phyloP scores from a whole-genome alignment of 495 filamentous ascomycete species.

The Penicillium canescens region DNA sequence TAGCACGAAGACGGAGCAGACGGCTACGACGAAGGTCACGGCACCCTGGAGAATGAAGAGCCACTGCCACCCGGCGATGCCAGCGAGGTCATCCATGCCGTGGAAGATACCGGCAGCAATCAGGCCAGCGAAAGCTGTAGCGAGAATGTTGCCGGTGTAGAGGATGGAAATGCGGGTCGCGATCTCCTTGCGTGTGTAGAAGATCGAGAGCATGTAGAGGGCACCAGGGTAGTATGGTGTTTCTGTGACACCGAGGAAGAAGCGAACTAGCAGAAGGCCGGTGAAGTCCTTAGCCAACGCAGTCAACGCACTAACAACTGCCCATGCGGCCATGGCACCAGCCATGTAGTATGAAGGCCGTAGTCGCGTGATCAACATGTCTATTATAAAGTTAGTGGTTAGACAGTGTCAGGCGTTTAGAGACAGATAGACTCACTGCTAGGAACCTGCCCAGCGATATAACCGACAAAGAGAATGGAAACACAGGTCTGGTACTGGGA shows the following conservation, averaged over 20 bases:
- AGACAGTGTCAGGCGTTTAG: background rate
- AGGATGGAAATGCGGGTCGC: slow-evolving; percentile 45
- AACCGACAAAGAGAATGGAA: slow-evolving; percentile 55
- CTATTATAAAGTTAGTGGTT: slow-evolving; percentile 42
- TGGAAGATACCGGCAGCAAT: slow-evolving; percentile 38
- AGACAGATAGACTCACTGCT: slow-evolving; percentile 28
- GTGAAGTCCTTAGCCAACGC: slow-evolving; percentile 42
- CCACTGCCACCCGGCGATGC: slow-evolving; percentile 79
- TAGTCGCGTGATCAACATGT: slow-evolving; percentile 50
- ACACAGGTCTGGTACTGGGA: slow-evolving; percentile 53
- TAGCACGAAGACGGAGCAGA: slow-evolving; percentile 70
- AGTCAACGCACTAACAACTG: slow-evolving; percentile 43
- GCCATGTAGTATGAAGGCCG: slow-evolving; percentile 26
- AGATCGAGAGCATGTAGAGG: slow-evolving; percentile 44
- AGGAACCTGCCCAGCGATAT: slow-evolving; percentile 20
- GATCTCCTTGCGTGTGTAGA: slow-evolving; percentile 49
- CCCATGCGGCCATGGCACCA: slow-evolving; percentile 48
- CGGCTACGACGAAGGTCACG: slow-evolving; percentile 62
- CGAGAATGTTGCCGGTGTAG: slow-evolving; percentile 41
- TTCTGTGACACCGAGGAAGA: slow-evolving; percentile 46
- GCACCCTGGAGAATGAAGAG: slow-evolving; percentile 62
- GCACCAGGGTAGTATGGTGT: slow-evolving; percentile 50
- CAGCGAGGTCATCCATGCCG: slow-evolving; percentile 31
- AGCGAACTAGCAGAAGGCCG: slow-evolving; percentile 33
- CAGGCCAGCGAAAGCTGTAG: slow-evolving; percentile 49